A percentile compares a stretch with the other conserved stretches of the same genome.
Evolutionary conservation across 192 early-diverging fungal genomes (phyloP).

Genomic region (Coemansia reversa): DNA sequence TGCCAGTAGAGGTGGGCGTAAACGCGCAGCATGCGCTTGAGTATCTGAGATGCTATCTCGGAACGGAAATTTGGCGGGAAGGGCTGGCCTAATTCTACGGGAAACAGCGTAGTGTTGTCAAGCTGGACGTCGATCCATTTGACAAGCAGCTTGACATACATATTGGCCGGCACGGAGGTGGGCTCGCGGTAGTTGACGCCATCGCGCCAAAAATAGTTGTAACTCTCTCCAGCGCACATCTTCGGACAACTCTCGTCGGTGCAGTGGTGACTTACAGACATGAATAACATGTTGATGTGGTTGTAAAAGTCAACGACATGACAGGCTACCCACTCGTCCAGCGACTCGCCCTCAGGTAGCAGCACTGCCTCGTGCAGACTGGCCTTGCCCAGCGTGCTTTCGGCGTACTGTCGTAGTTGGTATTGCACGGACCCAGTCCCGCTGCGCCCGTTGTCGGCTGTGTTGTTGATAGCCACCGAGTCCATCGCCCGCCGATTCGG

Average conservation of each 20-base stretch:
- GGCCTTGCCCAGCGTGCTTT: slow-evolving; percentile 75
- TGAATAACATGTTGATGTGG: slow-evolving; percentile 94
- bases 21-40: slow-evolving; percentile 85
- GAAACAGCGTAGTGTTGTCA: slow-evolving; percentile 87
- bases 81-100: slow-evolving; percentile 69
- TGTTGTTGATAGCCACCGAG: slow-evolving; percentile 50
- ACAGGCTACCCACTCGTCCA: slow-evolving; percentile 92
- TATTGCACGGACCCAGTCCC: slow-evolving; percentile 49
- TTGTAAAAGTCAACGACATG: slow-evolving; percentile 95
- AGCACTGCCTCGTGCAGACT: slow-evolving; percentile 75
- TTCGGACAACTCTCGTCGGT: slow-evolving; percentile 83
- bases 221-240: slow-evolving; percentile 86
- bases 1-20: slow-evolving; percentile 93
- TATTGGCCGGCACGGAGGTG: slow-evolving; percentile 80
- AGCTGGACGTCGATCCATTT: slow-evolving; percentile 79
- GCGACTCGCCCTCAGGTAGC: slow-evolving; percentile 84
- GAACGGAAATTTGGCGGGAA: slow-evolving; percentile 75
- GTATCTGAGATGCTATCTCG: slow-evolving; percentile 67
- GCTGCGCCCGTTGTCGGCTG: slow-evolving; percentile 13
- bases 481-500: slow-evolving; percentile 47
- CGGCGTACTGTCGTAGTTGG: slow-evolving; percentile 59
- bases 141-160: slow-evolving; percentile 87
- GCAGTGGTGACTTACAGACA: slow-evolving; percentile 81
- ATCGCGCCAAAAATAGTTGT: slow-evolving; percentile 90
- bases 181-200: slow-evolving; percentile 83